phyloP scores from a whole-genome alignment of 139 green algal species.

The Chlamydomonas sphaeroides region DNA sequence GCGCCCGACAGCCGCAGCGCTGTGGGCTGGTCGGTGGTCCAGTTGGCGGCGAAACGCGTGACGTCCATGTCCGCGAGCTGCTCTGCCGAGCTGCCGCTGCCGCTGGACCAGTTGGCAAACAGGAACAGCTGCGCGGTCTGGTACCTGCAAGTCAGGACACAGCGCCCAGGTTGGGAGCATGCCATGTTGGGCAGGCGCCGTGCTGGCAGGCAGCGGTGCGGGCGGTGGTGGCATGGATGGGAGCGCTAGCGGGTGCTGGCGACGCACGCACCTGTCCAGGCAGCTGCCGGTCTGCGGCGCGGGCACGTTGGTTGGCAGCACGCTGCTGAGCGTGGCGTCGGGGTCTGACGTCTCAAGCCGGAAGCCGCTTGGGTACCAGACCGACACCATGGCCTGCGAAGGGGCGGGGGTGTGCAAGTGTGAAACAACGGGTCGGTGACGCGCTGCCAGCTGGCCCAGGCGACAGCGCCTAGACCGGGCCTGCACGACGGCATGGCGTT shows the following conservation, averaged over 20 bases:
- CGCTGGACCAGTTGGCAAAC: slow-evolving; percentile 46
- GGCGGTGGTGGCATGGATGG: no score
- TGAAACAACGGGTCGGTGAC: no score
- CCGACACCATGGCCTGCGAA: neutral
- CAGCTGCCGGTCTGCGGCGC: neutral
- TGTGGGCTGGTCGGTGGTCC: neutral
- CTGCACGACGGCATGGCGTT: no score
- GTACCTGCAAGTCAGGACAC: slow-evolving; percentile 13
- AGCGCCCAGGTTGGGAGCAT: no score
- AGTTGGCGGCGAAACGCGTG: slow-evolving; percentile 32
- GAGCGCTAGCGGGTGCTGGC: no score
- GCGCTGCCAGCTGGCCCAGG: no score
- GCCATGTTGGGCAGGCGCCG: no score
- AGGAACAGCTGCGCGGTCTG: slow-evolving; percentile 45
- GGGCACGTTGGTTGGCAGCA: slow-evolving; percentile 56
- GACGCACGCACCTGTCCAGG: neutral
- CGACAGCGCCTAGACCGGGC: no score
- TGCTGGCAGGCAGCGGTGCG: no score
- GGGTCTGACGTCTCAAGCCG: neutral
- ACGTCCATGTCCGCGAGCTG: slow-evolving; percentile 37
- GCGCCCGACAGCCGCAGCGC: neutral
- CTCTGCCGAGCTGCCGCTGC: neutral
- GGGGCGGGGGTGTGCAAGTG: no score
- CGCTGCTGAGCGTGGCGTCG: slow-evolving; percentile 53
- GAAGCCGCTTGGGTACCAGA: slow-evolving; percentile 43